Evolutionary conservation across 1,139 yeast species (phyloP).

Genomic region (Scheffersomyces insectosa): DNA sequence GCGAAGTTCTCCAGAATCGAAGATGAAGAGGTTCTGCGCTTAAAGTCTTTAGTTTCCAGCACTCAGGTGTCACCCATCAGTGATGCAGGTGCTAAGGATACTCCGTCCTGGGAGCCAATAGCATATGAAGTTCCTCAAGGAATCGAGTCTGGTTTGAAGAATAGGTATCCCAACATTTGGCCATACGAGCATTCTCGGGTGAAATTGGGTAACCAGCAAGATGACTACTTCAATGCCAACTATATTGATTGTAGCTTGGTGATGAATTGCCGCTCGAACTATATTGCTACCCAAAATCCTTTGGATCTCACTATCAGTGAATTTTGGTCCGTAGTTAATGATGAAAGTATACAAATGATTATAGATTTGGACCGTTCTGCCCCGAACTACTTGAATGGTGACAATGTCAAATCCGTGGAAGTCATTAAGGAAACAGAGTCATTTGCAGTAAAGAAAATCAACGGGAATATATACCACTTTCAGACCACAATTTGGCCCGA

Average conservation of each 20-base stretch:
- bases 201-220: slow-evolving; percentile 24
- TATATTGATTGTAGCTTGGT: slow-evolving; percentile 26
- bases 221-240: slow-evolving; percentile 48
- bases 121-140: slow-evolving; percentile 54
- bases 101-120: no score
- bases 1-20: slow-evolving; percentile 50
- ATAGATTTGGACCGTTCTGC: slow-evolving; percentile 61
- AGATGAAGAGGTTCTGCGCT: slow-evolving; percentile 47
- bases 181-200: slow-evolving; percentile 50
- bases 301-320: slow-evolving; percentile 40
- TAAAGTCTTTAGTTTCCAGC: slow-evolving; percentile 27
- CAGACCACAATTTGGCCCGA: slow-evolving; percentile 84
- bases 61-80: background rate
- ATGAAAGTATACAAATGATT: slow-evolving; percentile 61
- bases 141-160: slow-evolving; percentile 45
- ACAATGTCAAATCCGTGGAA: slow-evolving; percentile 7
- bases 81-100: no score
- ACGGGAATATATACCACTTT: slow-evolving; percentile 53
- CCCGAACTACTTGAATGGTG: slow-evolving; percentile 10
- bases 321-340: slow-evolving; percentile 48
- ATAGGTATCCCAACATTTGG: slow-evolving; percentile 48
- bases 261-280: slow-evolving; percentile 19
- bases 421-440: slow-evolving; percentile 6
- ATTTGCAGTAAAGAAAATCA: slow-evolving; percentile 23
- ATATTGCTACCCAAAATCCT: slow-evolving; percentile 50